phyloP scores from a whole-genome alignment of 805 yeast genomes.

The Starmerella apicola region DNA sequence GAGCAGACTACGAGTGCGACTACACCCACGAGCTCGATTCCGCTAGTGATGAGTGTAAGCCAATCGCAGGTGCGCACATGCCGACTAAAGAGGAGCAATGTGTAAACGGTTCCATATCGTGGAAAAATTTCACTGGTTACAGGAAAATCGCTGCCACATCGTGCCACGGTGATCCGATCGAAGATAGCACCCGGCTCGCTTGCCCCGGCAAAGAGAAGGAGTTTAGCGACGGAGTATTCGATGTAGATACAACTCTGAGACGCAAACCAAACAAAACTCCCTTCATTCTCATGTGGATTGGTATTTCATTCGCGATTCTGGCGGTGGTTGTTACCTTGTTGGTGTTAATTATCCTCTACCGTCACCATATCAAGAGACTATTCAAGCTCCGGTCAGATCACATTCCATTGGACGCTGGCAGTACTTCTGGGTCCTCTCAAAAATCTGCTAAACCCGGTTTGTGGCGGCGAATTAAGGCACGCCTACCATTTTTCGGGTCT shows the following conservation, averaged over 20 bases:
- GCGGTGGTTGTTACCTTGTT: too few species aligned
- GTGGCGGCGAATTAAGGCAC: slow-evolving; percentile 4
- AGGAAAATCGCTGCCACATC: slow-evolving; percentile 74
- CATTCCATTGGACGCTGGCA: not conserved
- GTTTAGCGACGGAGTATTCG: slow-evolving; percentile 30
- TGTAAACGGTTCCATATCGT: slow-evolving; percentile 37
- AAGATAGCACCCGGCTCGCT: slow-evolving; percentile 48
- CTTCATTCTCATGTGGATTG: too few species aligned
- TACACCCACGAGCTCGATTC: slow-evolving; percentile 56
- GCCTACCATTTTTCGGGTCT: slow-evolving; percentile 14
- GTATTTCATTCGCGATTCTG: too few species aligned
- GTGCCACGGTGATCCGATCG: slow-evolving; percentile 61
- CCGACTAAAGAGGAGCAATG: slow-evolving; percentile 25
- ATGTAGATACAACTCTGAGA: not conserved
- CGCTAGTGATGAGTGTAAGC: slow-evolving; percentile 70
- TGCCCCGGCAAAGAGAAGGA: slow-evolving; percentile 81
- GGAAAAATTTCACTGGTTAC: slow-evolving; percentile 80
- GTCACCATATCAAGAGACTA: too few species aligned
- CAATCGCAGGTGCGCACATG: slow-evolving; percentile 63
- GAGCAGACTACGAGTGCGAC: slow-evolving; percentile 89
- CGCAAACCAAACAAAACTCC: too few species aligned
- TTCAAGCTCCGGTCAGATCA: not conserved
- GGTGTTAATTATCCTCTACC: too few species aligned
- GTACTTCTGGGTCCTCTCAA: not conserved
- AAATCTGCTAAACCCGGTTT: not conserved